These are phyloP conservation scores for Mariannaea sp. DNA, from an alignment of 2,329 filamentous ascomycete species.

Conservation along the genomic window DNA sequence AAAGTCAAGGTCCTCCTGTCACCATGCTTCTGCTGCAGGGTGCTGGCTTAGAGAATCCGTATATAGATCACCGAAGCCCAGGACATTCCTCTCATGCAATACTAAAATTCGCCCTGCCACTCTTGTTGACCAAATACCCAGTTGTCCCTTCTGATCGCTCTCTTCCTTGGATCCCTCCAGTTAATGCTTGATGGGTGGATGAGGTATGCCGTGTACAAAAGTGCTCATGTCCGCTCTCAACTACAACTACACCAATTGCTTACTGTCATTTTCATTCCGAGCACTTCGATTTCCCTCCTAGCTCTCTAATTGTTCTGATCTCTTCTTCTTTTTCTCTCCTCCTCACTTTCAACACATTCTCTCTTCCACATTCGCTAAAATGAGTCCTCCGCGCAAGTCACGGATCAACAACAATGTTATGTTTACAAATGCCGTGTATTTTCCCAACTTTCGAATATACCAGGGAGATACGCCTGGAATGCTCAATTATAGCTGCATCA, in stretches of 20 bases:
- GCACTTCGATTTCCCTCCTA: slow-evolving; percentile 7
- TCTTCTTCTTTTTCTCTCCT: slow-evolving; percentile 3
- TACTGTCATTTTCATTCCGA: neutral
- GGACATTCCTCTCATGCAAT: slow-evolving; percentile 33
- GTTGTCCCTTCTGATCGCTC: slow-evolving; percentile 28
- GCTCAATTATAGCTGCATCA: slow-evolving; percentile 76
- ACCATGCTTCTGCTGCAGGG: slow-evolving; percentile 26
- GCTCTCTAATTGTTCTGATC: too few species aligned
- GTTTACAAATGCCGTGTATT: slow-evolving; percentile 79
- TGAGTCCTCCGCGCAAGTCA: slow-evolving; percentile 52
- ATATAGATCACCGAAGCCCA: slow-evolving; percentile 35
- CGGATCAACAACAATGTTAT: slow-evolving; percentile 55
- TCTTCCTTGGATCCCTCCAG: slow-evolving; percentile 19
- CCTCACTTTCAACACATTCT: neutral
- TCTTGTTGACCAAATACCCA: slow-evolving; percentile 34
- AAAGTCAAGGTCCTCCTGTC: slow-evolving; percentile 18
- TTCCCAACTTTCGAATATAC: slow-evolving; percentile 79
- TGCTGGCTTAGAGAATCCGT: slow-evolving; percentile 29
- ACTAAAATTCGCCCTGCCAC: slow-evolving; percentile 30
- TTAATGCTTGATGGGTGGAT: slow-evolving; percentile 24
- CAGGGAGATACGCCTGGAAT: slow-evolving; percentile 73
- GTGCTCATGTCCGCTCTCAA: slow-evolving; percentile 22
- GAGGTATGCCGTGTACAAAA: slow-evolving; percentile 29
- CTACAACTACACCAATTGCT: slow-evolving; percentile 17
- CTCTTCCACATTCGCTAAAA: slow-evolving; percentile 38